Base-by-base conservation (phyloP, 225 moss, liverwort and hornwort genomes). In the Marchantia paleacea region DNA sequence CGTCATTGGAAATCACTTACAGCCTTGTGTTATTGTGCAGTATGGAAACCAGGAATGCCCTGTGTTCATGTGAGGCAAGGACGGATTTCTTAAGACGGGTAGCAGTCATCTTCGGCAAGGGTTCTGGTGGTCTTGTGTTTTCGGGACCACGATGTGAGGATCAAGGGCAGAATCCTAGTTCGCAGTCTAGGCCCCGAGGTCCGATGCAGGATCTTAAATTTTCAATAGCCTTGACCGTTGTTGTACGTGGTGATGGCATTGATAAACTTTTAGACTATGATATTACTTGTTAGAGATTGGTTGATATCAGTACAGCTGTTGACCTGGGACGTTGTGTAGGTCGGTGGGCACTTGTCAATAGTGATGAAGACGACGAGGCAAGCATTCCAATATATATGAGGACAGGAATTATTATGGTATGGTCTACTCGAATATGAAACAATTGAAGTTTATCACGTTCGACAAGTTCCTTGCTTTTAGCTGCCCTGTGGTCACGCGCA, bases 311-410 rank as follows among this genome's bases (percentile, higher is more conserved):
- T 52, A 24, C 4, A 6, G 26, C 12, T 13, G 51, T 4, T 9
- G 20, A 19, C 54, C 67, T 39, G 39, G 39, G 2, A 39, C 39
- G 39, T 28, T 78, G 8, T 78, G 50, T 8, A 63, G 53, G 39
- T 55, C 55, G 73, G 53, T 74, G n/a, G 50, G 16, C n/a, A 60
- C 71, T 14, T 31, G 48, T 29, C 11, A 84, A 85, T 85, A 91
- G 91, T 78, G 87, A 91, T 86, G 91, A 93, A 78, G 93, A 87
- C n/a, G 90, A 93, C 69, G 93, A 93, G 84, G 93, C 89, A 93
- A 90, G 87, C 84, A 67, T 90, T 89, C 78, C 91, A 91, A 78
- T 85, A 90, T 69, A 85, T 89, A 80, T 82, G 86, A 83, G 89
- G 87, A 84, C 81, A 91, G 93, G 93, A 91, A 84, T 66, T 16